Conservation (phyloP, 805 yeast species). For the Wickerhamiella occidentalis region DNA sequence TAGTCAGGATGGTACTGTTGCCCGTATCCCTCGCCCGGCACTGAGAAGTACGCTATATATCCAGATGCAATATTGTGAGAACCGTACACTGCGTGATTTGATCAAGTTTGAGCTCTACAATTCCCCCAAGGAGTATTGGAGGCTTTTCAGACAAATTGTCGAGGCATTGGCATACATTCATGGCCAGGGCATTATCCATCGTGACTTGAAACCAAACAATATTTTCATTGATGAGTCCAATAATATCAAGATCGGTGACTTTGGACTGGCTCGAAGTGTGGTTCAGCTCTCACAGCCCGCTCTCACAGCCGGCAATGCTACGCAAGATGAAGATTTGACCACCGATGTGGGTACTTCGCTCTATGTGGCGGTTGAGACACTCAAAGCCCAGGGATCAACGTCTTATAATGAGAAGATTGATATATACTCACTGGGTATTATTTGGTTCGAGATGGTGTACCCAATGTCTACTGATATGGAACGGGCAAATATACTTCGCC, state of each 20-base stretch:
- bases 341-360: constrained; percentile 90
- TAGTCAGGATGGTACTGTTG: neutral
- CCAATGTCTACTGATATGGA: constrained; percentile 88
- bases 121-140: constrained; percentile 75
- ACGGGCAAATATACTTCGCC: constrained; percentile 58
- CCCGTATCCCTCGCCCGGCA: constrained; percentile 10
- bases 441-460: constrained; percentile 90
- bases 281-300: constrained; percentile 14
- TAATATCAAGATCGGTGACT: constrained; percentile 91
- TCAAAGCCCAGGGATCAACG: constrained; percentile 33
- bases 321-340: constrained; percentile 58
- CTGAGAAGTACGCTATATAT: constrained; percentile 64
- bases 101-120: constrained; percentile 63
- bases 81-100: constrained; percentile 73
- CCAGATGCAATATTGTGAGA: constrained; percentile 98
- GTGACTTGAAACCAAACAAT: constrained; percentile 93
- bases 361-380: constrained; percentile 82
- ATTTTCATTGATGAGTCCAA: constrained; percentile 86
- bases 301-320: neutral
- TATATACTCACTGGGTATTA: constrained; percentile 88
- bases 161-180: constrained; percentile 92
- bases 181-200: constrained; percentile 85
- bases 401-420: constrained; percentile 90
- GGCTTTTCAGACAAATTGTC: constrained; percentile 72
- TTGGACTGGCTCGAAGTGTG: constrained; percentile 81